Conservation (phyloP, 768 basidiomycete genomes). For the Kwoniella newhampshirensis region DNA sequence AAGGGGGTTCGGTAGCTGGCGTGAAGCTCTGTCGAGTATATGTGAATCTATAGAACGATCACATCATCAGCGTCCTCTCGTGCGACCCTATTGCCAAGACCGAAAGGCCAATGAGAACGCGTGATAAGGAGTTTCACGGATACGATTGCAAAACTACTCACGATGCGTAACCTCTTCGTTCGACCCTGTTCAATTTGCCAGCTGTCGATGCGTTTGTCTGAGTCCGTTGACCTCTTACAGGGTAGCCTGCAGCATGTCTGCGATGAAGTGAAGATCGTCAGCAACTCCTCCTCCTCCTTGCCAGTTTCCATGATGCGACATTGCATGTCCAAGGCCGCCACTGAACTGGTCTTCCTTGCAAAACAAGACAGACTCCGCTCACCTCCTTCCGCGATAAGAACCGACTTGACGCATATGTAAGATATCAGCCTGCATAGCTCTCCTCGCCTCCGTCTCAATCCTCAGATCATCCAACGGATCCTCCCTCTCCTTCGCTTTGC, state of each 20-base stretch:
- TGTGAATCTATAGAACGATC: too few species aligned
- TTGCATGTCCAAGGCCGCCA: not conserved
- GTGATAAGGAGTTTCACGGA: too few species aligned
- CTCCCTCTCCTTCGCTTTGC: not conserved
- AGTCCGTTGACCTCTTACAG: constrained; percentile 92
- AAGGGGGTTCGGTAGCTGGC: constrained; percentile 1
- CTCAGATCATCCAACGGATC: constrained; percentile 74
- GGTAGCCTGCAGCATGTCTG: constrained; percentile 81
- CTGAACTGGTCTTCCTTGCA: not conserved
- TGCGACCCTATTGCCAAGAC: too few species aligned
- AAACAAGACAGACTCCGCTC: constrained; percentile 9
- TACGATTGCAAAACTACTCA: too few species aligned
- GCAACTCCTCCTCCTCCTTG: too few species aligned
- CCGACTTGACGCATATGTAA: constrained; percentile 90
- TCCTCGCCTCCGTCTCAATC: constrained; percentile 82
- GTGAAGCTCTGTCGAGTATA: too few species aligned
- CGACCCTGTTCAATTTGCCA: constrained; percentile 81
- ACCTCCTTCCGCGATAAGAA: constrained; percentile 82
- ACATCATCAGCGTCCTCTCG: too few species aligned
- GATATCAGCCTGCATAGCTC: constrained; percentile 84
- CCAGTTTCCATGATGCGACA: too few species aligned
- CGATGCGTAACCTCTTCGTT: constrained; percentile 59
- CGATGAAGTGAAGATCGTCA: too few species aligned
- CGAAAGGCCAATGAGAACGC: too few species aligned
- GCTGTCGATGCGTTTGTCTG: constrained; percentile 88